phyloP scores from a whole-genome alignment of 2,329 filamentous ascomycete species.

The Clarireedia paspali region DNA sequence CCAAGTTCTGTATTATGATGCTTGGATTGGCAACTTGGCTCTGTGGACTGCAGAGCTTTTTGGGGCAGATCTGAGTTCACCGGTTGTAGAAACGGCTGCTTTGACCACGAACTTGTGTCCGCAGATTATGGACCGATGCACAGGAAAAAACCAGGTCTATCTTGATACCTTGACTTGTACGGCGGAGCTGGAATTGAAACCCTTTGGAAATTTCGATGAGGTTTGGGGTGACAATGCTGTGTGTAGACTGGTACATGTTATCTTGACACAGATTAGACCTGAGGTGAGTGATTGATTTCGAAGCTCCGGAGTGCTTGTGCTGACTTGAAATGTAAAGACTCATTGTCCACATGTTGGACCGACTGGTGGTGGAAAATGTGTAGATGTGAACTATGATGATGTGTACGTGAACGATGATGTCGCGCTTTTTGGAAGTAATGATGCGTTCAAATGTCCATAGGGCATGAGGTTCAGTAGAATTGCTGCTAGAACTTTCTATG shows the following conservation, averaged over 20 bases:
- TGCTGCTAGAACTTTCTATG: neutral
- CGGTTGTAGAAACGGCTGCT: neutral
- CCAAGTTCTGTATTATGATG: slow-evolving; percentile 36
- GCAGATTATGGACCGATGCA: slow-evolving; percentile 22
- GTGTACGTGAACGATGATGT: neutral
- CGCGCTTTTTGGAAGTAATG: neutral
- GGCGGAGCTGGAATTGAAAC: slow-evolving; percentile 12
- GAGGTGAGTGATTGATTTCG: neutral
- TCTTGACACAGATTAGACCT: slow-evolving; percentile 23
- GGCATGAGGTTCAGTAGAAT: neutral
- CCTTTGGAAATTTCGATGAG: slow-evolving; percentile 35
- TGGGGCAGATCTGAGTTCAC: neutral
- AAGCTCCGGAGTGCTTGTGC: neutral
- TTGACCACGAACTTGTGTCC: slow-evolving; percentile 27
- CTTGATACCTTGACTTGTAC: neutral
- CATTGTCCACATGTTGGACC: neutral
- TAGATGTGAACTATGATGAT: neutral
- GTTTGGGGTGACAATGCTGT: slow-evolving; percentile 38
- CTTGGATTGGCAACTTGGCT: slow-evolving; percentile 36
- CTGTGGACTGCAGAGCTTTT: slow-evolving; percentile 23
- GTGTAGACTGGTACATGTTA: slow-evolving; percentile 35
- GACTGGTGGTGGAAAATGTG: neutral
- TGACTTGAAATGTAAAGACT: neutral
- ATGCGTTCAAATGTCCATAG: neutral
- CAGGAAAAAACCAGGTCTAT: neutral